These are phyloP conservation scores for Lasiosphaeriaceae sp. DNA, from an alignment of 495 filamentous ascomycete genomes.

Conservation along the genomic window DNA sequence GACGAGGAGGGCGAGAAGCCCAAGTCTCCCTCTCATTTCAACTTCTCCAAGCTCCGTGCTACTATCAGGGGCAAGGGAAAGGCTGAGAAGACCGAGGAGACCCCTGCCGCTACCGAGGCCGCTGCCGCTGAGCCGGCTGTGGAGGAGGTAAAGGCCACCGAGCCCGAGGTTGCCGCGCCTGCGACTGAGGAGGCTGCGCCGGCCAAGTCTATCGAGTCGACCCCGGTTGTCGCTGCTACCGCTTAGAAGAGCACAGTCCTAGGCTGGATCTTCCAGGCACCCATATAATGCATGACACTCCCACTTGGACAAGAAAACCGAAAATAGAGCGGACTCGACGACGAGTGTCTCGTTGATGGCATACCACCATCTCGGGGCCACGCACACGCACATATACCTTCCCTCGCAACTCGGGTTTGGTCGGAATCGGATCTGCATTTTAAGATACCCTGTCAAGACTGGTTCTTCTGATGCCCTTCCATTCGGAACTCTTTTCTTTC, in stretches of 20 bases:
- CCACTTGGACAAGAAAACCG: slow-evolving; percentile 14
- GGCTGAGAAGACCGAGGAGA: slow-evolving; percentile 40
- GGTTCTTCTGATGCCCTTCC: slow-evolving; percentile 45
- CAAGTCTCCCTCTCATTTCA: slow-evolving; percentile 45
- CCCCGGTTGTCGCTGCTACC: slow-evolving; percentile 44
- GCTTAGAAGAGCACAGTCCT: slow-evolving; percentile 40
- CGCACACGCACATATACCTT: slow-evolving; percentile 25
- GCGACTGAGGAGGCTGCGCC: slow-evolving; percentile 31
- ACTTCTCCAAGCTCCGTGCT: slow-evolving; percentile 52
- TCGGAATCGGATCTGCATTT: slow-evolving; percentile 54
- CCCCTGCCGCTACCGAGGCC: slow-evolving; percentile 31
- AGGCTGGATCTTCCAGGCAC: slow-evolving; percentile 1
- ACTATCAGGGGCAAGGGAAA: slow-evolving; percentile 47
- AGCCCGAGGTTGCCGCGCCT: slow-evolving; percentile 27
- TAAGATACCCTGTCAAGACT: slow-evolving; percentile 52
- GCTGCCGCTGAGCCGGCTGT: slow-evolving; percentile 51
- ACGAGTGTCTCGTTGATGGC: slow-evolving; percentile 8
- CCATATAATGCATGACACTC: slow-evolving; percentile 16
- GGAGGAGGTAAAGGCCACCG: slow-evolving; percentile 42
- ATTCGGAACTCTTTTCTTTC: slow-evolving; percentile 9
- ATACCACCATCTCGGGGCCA: slow-evolving; percentile 17
- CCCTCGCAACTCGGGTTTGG: slow-evolving; percentile 38
- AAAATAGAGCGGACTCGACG: slow-evolving; percentile 31
- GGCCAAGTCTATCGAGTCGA: slow-evolving; percentile 33
- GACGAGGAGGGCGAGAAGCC: slow-evolving; percentile 50